Base-by-base conservation (phyloP, 805 yeast species). In the Ogataea ganodermae region DNA sequence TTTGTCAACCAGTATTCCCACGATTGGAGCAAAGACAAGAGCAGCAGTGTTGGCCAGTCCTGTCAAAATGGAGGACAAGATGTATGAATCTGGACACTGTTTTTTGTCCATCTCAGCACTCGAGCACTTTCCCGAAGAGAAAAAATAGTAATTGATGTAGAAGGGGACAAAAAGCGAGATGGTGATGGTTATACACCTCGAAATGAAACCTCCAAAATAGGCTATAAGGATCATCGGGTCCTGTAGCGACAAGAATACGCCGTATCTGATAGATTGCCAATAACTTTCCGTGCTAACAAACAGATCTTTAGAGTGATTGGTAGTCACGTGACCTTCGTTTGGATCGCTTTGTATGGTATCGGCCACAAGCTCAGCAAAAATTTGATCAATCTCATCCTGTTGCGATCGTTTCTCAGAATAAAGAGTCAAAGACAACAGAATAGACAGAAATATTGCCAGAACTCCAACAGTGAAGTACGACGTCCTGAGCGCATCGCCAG, bases 11-110 rank as follows among this genome's bases (percentile, higher is more conserved):
- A 79, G 56, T 42, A 71, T 58, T 2, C 90, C 91, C 73, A 82
- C 78, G 2, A 81, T 21, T 12, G 90, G 91, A 0, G 90, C 83
- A 36, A 76, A 69, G 0, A 80, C n/a, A 20, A 85, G 66, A 1
- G 84, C 76, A 20, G 75, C 70, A 0, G 80, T 69, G 53, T 84
- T 84, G 3, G 81, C 72, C n/a, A 83, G 75, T 7, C 92, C 92
- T 0, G 86, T 78, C 24, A 85, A 65, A 35, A 85, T 81, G 1
- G 89, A 87, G 14, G 89, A 79, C 49, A 77, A 74, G 7, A 82
- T 70, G 53, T 80, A 83, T 0, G 86, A 89, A 32, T 82, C 84
- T 42, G 76, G 74, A 57, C 90, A 84, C 20, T 65, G 68, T 17
- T 60, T 72, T 59, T 57, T 68, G 45, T 58, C 73, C 51, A 52